Evolutionary conservation across 805 yeast species (phyloP).

Genomic region (Yarrowia sp.): DNA sequence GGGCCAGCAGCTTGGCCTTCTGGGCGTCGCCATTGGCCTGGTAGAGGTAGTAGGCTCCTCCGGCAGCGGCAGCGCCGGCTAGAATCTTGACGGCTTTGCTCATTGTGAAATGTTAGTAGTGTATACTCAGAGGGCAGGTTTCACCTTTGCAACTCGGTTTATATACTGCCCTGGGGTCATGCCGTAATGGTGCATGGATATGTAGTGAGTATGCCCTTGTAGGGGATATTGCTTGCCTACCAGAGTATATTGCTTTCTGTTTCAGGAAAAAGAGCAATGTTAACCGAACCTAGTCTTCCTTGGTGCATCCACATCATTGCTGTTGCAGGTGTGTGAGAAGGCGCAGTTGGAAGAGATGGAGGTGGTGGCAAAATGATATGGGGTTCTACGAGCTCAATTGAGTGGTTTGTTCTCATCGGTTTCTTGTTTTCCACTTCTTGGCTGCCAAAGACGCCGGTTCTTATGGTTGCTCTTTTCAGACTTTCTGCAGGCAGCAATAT

Average conservation of each 20-base stretch:
- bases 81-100: constrained; percentile 41
- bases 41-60: constrained; percentile 43
- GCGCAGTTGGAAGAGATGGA: background rate
- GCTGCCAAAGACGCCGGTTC: background rate
- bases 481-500: constrained; percentile 18
- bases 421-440: background rate
- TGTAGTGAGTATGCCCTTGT: background rate
- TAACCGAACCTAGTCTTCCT: constrained; percentile 16
- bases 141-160: background rate
- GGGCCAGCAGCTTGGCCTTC: constrained; percentile 42
- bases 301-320: constrained; percentile 25
- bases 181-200: constrained; percentile 5
- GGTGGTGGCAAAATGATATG: background rate
- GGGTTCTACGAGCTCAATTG: background rate
- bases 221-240: background rate
- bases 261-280: constrained; percentile 24
- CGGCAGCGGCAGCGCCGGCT: constrained; percentile 42
- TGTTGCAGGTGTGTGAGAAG: constrained; percentile 10
- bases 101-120: constrained; percentile 15
- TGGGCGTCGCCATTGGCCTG: constrained; percentile 41
- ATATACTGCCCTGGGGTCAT: constrained; percentile 18
- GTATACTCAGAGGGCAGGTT: constrained; percentile 8
- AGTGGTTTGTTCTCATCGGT: background rate
- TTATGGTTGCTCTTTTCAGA: constrained; percentile 2
- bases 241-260: background rate